Base-by-base conservation (phyloP, 192 early-diverging fungal species). In the Bifiguratus adelaidae region DNA sequence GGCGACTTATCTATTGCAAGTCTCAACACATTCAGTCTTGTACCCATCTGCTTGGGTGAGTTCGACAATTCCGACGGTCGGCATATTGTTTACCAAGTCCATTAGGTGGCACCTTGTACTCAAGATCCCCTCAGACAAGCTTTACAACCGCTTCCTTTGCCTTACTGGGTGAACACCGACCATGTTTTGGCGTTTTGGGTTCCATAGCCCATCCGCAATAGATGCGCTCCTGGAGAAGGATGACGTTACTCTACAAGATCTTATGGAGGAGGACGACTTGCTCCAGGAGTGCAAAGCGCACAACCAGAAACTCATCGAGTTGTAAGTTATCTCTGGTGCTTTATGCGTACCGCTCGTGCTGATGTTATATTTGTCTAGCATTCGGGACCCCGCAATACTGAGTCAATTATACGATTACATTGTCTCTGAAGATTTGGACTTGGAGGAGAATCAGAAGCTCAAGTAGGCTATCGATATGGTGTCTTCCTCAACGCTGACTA, bases 121-220 rank as follows among this genome's bases (percentile, higher is more conserved):
- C n/a, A n/a, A n/a, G n/a, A n/a, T n/a, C n/a, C n/a, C n/a, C n/a
- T n/a, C n/a, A n/a, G n/a, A n/a, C n/a, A n/a, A n/a, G n/a, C n/a
- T n/a, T n/a, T n/a, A n/a, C 32, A 33, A 8, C 32, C 32, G n/a
- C 32, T n/a, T 33, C 32, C 32, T 33, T n/a, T n/a, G 8, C 32
- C n/a, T n/a, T n/a, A 8, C 32, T n/a, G 8, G 8, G n/a, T 9
- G 32, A 33, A n/a, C 32, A 34, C 21, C 47, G 22, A 34, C 41
- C 47, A 92, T 92, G 89, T 88, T 89, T 65, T 92, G 88, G 88
- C 82, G 91, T 34, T 94, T 96, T 56, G 93, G 95, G 9, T 86
- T 90, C 56, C 84, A 91, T 60, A 80, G 83, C 58, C 75, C 87
- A 41, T 94, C 93, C 32, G 84, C 84, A 47, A 84, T 99, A 44